Base-by-base conservation (phyloP, 169 alveolate species). In the Pseudocohnilembus persalinus region DNA sequence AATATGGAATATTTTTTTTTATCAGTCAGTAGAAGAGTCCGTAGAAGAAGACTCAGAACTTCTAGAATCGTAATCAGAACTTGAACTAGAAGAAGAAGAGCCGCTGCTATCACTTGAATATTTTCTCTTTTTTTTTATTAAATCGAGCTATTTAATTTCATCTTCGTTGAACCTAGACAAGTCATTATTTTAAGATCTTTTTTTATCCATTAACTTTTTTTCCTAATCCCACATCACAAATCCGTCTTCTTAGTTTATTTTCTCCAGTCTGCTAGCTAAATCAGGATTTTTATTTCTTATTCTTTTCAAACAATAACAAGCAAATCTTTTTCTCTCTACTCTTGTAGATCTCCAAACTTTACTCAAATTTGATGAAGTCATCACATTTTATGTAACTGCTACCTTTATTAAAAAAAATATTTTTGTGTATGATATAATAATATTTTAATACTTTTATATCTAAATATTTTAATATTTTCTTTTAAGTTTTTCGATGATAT, bases 281-380 rank as follows among this genome's bases (percentile, higher is more conserved):
- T 77, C 80, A 6, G 91, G 89, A 27, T 84, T 82, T 20, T 49
- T 31, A 27, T 74, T 76, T 79, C 82, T 32, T 31, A 85, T 32
- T 31, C 82, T 75, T 74, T 89, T 88, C 27, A 88, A 84, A 87
- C 88, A 81, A 79, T 87, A 88, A 73, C 81, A 76, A 6, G 95
- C 84, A 68, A 91, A 82, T 77, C 83, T 91, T 79, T 88, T 86
- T 68, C 95, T 83, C 26, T 81, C 83, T 34, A 75, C 31, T 65
- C 95, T 83, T 1, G 89, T 74, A 28, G 88, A 83, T 31, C 76
- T 76, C 95, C 95, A 91, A 11, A 91, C 95, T 73, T 77, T 76
- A 0, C 85, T 90, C 31, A 88, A 88, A 76, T 91, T 91, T 0
- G 88, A 87, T 25, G 83, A n/a, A 77, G 85, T 91, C 81, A 90